Conservation (phyloP, 106 monocot species). For the Narthecium ossifragum region DNA sequence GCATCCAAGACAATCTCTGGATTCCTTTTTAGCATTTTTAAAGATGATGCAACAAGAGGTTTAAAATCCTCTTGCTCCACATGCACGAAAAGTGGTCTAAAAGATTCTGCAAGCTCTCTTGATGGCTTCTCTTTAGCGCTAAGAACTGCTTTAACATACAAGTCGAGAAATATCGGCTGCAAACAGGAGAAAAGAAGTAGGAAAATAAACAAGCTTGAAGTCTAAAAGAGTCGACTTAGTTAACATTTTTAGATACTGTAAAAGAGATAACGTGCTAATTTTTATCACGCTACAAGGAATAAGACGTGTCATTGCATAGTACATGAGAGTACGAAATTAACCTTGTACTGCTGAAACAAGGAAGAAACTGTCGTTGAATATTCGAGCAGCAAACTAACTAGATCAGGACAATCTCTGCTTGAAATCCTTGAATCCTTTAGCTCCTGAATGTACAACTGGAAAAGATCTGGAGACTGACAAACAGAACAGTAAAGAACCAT, state of each 20-base stretch:
- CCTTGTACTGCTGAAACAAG: slow-evolving; percentile 66
- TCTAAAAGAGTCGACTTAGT: neutral
- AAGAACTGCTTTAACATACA: slow-evolving; percentile 74
- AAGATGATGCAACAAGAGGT: slow-evolving; percentile 54
- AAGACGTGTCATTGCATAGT: neutral
- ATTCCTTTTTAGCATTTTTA: slow-evolving; percentile 93
- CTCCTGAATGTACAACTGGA: slow-evolving; percentile 70
- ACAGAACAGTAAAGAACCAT: slow-evolving; percentile 5
- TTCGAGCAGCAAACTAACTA: slow-evolving; percentile 56
- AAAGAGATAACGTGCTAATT: neutral
- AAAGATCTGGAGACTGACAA: slow-evolving; percentile 61
- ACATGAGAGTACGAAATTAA: slow-evolving; percentile 10
- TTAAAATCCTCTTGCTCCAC: slow-evolving; percentile 81
- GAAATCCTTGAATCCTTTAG: slow-evolving; percentile 71
- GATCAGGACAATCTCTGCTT: slow-evolving; percentile 41
- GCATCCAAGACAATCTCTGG: slow-evolving; percentile 94
- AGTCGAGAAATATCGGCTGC: slow-evolving; percentile 79
- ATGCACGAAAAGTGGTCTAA: slow-evolving; percentile 59
- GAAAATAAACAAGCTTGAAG: neutral
- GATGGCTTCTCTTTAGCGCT: slow-evolving; percentile 86
- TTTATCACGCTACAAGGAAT: neutral
- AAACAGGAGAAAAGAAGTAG: slow-evolving; percentile 9
- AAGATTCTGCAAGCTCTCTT: slow-evolving; percentile 37
- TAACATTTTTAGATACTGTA: neutral
- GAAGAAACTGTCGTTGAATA: slow-evolving; percentile 40